Percentiles rank a stretch among this genome's conserved stretches.
Evolutionary conservation across 176 grass and related monocot genomes (phyloP).

Genomic region (Phyllostachys edulis): DNA sequence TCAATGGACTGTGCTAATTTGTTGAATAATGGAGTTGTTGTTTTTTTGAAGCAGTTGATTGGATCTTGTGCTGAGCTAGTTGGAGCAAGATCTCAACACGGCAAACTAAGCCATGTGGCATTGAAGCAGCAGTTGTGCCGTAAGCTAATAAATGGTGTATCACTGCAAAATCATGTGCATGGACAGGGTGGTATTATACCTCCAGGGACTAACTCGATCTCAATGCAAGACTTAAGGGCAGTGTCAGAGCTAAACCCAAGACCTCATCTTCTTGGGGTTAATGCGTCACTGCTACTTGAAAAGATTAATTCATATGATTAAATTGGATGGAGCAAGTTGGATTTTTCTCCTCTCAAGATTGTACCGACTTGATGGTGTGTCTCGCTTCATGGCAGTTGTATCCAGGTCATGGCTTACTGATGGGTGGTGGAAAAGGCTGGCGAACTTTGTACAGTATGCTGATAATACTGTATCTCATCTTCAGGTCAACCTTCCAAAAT

Average conservation of each 20-base stretch:
- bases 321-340: conserved; percentile 26
- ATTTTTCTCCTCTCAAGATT: conserved; percentile 30
- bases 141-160: conserved; percentile 48
- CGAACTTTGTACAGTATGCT: conserved; percentile 38
- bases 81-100: conserved; percentile 50
- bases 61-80: conserved; percentile 58
- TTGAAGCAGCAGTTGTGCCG: conserved; percentile 46
- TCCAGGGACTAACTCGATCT: conserved; percentile 33
- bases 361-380: conserved; percentile 15
- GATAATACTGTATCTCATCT: conserved; percentile 24
- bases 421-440: conserved; percentile 22
- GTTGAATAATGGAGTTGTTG: conserved; percentile 73
- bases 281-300: conserved; percentile 44
- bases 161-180: conserved; percentile 44
- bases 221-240: conserved; percentile 48
- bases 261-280: conserved; percentile 42
- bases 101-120: conserved; percentile 25
- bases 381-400: conserved; percentile 34
- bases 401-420: conserved; percentile 28
- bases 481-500: conserved; percentile 21
- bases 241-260: conserved; percentile 40
- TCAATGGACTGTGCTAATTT: conserved; percentile 71
- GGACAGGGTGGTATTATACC: conserved; percentile 29
- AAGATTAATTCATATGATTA: conserved; percentile 57
- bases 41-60: conserved; percentile 77